These are phyloP conservation scores for Rhododendron kiyosumense DNA, from an alignment of 148 eudicot genomes.

Conservation along the genomic window DNA sequence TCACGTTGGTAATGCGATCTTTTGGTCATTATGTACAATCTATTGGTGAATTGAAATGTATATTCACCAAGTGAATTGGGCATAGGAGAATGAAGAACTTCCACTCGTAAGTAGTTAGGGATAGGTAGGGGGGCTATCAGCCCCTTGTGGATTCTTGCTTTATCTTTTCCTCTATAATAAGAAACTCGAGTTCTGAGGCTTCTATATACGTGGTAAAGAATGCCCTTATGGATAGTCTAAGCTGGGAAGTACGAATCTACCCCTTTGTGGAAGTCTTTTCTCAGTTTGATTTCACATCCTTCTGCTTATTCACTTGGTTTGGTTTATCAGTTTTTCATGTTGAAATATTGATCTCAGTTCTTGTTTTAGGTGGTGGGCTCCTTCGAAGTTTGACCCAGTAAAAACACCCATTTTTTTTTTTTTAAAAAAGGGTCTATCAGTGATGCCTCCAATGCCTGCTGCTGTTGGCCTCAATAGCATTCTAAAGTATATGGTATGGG, in stretches of 20 bases:
- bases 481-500: constrained; percentile 63
- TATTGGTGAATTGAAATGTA: background rate
- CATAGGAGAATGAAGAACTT: too few relatives aligned
- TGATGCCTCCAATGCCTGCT: constrained; percentile 67
- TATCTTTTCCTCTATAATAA: background rate
- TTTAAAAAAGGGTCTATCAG: constrained; percentile 34
- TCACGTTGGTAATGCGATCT: constrained; percentile 36
- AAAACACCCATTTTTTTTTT: constrained; percentile 49
- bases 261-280: background rate
- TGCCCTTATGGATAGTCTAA: background rate
- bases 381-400: constrained; percentile 77
- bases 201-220: background rate
- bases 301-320: background rate
- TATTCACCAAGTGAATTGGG: too few relatives aligned
- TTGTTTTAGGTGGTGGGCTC: constrained; percentile 74
- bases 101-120: too few relatives aligned
- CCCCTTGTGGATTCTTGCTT: background rate
- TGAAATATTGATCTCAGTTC: background rate
- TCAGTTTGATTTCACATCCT: too few relatives aligned
- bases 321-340: background rate
- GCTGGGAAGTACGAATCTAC: background rate
- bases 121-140: too few relatives aligned
- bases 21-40: background rate
- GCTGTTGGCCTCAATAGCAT: constrained; percentile 75
- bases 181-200: background rate